Evolutionary conservation across 78 protist genomes (phyloP).

Genomic region (Bigelowiella natans): DNA sequence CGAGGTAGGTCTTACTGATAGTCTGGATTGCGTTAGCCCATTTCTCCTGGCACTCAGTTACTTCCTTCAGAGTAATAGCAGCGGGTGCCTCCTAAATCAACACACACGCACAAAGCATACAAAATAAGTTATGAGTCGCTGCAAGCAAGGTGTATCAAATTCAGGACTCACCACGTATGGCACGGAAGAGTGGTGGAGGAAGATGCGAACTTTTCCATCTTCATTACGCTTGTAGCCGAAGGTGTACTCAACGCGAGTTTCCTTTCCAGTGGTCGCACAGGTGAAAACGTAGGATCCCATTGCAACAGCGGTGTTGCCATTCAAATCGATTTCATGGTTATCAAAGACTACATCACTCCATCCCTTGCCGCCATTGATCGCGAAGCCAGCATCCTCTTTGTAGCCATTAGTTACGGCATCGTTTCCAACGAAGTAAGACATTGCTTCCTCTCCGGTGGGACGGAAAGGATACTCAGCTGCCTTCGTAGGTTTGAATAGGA

Average conservation of each 20-base stretch:
- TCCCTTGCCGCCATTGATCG: no score
- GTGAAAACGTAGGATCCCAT: slow-evolving; percentile 7
- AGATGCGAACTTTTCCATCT: slow-evolving; percentile 3
- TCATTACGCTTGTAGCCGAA: neutral
- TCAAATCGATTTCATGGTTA: neutral
- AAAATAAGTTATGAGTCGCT: no score
- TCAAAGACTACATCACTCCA: neutral
- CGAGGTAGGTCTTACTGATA: neutral
- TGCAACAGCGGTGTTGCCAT: neutral
- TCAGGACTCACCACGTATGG: no score
- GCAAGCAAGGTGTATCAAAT: no score
- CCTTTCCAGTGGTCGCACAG: neutral
- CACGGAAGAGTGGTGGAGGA: slow-evolving; percentile 4
- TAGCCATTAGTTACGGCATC: neutral
- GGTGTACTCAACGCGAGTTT: neutral
- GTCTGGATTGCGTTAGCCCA: neutral
- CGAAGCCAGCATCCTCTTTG: no score
- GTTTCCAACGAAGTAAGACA: neutral
- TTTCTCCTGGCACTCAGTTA: neutral
- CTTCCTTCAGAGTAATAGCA: neutral
- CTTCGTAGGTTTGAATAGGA: no score
- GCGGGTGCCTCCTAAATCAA: no score
- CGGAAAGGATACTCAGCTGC: neutral
- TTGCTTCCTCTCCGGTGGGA: neutral
- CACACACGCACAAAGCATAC: no score